phyloP scores from a whole-genome alignment of 148 eudicot species.

The Selenicereus undatus region DNA sequence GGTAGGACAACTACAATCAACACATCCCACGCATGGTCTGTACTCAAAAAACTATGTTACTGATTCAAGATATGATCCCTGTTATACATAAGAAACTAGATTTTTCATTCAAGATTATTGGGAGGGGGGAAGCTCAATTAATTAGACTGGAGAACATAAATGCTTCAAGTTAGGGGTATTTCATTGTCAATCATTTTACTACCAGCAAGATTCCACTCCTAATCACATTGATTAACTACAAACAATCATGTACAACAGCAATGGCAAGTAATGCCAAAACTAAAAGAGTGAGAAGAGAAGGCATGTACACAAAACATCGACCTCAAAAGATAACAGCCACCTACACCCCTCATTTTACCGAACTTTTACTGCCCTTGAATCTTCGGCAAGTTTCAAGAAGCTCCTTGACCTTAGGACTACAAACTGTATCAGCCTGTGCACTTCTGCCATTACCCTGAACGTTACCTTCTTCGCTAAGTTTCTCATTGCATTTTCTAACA shows the following conservation, averaged over 20 bases:
- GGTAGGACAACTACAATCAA: no score
- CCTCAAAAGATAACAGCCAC: not conserved
- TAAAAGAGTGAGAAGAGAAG: not conserved
- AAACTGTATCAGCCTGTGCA: not conserved
- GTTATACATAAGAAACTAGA: not conserved
- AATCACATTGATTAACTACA: not conserved
- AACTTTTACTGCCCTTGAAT: not conserved
- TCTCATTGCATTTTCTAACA: slow-evolving; percentile 8
- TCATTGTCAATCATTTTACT: not conserved
- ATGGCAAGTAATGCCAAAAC: not conserved
- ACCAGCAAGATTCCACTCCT: no score
- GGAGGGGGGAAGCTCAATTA: no score
- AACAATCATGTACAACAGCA: not conserved
- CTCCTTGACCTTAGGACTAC: slow-evolving; percentile 1
- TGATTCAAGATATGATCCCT: no score
- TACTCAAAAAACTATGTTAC: no score
- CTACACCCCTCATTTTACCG: slow-evolving; percentile 7
- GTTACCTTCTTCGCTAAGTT: not conserved
- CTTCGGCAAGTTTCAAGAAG: not conserved
- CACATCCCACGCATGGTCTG: no score
- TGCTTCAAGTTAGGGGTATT: no score
- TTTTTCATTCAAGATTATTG: not conserved
- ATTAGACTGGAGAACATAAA: no score
- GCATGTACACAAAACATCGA: not conserved
- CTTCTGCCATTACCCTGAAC: not conserved